Evolutionary conservation across 495 filamentous ascomycete species (phyloP).

Genomic region (Aspergillus diversus): DNA sequence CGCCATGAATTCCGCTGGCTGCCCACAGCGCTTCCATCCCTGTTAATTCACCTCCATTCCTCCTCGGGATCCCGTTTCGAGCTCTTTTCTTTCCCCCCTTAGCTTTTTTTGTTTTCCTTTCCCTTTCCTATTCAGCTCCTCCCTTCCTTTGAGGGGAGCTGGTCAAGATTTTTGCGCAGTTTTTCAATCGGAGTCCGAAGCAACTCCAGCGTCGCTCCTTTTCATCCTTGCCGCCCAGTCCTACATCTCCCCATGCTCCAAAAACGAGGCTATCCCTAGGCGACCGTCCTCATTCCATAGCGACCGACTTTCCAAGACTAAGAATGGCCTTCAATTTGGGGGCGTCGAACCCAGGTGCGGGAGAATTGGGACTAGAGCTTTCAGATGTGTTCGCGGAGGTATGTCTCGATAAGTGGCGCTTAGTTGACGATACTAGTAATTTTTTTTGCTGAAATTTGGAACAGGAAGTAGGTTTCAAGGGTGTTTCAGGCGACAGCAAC

Average conservation of each 20-base stretch:
- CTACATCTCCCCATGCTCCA: slow-evolving; percentile 44
- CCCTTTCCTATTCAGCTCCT: slow-evolving; percentile 13
- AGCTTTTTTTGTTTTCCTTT: slow-evolving; percentile 7
- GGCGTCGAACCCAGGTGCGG: slow-evolving; percentile 33
- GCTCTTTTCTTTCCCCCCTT: neutral
- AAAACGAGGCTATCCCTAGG: slow-evolving; percentile 38
- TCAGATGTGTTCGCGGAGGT: slow-evolving; percentile 55
- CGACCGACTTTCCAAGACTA: slow-evolving; percentile 42
- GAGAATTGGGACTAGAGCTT: slow-evolving; percentile 49
- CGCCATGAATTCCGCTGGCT: neutral
- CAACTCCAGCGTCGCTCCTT: slow-evolving; percentile 49
- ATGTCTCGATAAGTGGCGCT: slow-evolving; percentile 20
- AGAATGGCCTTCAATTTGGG: slow-evolving; percentile 73
- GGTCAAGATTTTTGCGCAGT: slow-evolving; percentile 47
- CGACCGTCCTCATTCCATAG: slow-evolving; percentile 43
- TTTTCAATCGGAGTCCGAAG: slow-evolving; percentile 46
- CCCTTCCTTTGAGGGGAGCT: slow-evolving; percentile 33
- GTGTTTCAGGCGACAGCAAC: slow-evolving; percentile 78
- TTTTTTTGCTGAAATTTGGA: slow-evolving; percentile 4
- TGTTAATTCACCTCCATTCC: neutral
- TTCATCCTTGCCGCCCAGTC: slow-evolving; percentile 34
- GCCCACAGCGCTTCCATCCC: neutral
- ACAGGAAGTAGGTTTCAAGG: slow-evolving; percentile 81
- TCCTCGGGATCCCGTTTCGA: neutral
- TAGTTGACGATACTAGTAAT: neutral